Percentiles rank a stretch among this genome's conserved stretches.
These are phyloP conservation scores for Urostyla sp. DNA, from an alignment of 73 alveolate species.

Conservation along the genomic window DNA sequence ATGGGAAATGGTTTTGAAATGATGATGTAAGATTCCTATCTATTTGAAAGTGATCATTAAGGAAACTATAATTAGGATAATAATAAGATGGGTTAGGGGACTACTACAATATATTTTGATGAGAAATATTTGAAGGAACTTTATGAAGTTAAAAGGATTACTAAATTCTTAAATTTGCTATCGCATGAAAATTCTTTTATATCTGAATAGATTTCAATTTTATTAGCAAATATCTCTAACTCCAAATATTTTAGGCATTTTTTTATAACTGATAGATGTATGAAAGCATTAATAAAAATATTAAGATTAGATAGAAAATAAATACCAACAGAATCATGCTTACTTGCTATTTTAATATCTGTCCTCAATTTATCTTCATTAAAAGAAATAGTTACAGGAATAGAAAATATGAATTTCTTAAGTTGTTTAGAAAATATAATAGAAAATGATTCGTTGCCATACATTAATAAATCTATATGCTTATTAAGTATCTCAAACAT, in stretches of 20 bases:
- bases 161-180: conserved; percentile 21
- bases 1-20: too few relatives aligned
- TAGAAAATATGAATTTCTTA: conserved; percentile 43
- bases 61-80: too few relatives aligned
- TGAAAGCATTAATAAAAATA: conserved; percentile 57
- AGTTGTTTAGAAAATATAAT: conserved; percentile 48
- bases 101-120: too few relatives aligned
- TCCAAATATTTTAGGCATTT: conserved; percentile 27
- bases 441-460: conserved; percentile 30
- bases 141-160: conserved; percentile 16
- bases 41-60: too few relatives aligned
- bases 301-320: conserved; percentile 29
- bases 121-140: not conserved
- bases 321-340: conserved; percentile 34
- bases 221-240: conserved; percentile 63
- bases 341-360: conserved; percentile 56
- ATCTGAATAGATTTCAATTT: conserved; percentile 59
- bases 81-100: too few relatives aligned
- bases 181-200: conserved; percentile 56
- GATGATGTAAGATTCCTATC: too few relatives aligned
- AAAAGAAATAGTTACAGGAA: conserved; percentile 3
- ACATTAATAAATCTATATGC: conserved; percentile 56
- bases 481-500: conserved; percentile 67
- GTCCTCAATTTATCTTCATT: conserved; percentile 48
- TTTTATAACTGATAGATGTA: conserved; percentile 53